These are phyloP conservation scores for Russula sp. DNA, from an alignment of 768 basidiomycete species.

Conservation along the genomic window DNA sequence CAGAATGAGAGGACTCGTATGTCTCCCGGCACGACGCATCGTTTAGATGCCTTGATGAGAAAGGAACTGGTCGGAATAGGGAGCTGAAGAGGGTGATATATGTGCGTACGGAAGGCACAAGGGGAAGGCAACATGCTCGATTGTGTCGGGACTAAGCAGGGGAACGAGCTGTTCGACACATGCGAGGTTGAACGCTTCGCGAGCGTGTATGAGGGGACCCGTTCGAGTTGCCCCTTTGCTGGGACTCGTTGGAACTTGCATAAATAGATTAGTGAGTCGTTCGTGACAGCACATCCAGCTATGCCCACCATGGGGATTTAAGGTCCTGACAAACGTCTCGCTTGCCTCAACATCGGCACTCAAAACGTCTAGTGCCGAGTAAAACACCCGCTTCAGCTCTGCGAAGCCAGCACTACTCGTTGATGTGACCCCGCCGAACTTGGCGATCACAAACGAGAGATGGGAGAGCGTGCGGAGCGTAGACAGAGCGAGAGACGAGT, in stretches of 20 bases:
- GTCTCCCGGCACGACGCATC: constrained; percentile 58
- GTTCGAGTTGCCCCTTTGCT: neutral
- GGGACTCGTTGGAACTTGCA: neutral
- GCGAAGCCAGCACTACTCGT: constrained; percentile 51
- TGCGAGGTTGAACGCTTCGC: constrained; percentile 56
- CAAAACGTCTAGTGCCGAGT: constrained; percentile 71
- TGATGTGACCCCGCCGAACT: constrained; percentile 69
- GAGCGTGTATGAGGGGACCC: constrained; percentile 12
- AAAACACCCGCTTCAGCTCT: constrained; percentile 71
- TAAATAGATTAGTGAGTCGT: neutral
- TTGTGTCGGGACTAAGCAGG: constrained; percentile 45
- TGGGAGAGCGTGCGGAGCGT: constrained; percentile 55
- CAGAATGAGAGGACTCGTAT: constrained; percentile 86
- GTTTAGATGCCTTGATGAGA: constrained; percentile 47
- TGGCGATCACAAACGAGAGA: constrained; percentile 70
- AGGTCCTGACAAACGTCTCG: constrained; percentile 35
- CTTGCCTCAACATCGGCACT: constrained; percentile 36
- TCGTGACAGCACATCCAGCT: neutral
- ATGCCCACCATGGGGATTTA: constrained; percentile 26
- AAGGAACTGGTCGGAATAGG: constrained; percentile 5
- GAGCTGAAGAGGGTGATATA: constrained; percentile 13
- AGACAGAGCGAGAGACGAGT: constrained; percentile 47
- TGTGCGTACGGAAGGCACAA: constrained; percentile 58
- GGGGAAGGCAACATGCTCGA: constrained; percentile 52
- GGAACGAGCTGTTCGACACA: constrained; percentile 75